Evolutionary conservation across 169 alveolate species (phyloP), one percentile per base, ranked within the genome.

Genomic region (Babesia sp.): DNA sequence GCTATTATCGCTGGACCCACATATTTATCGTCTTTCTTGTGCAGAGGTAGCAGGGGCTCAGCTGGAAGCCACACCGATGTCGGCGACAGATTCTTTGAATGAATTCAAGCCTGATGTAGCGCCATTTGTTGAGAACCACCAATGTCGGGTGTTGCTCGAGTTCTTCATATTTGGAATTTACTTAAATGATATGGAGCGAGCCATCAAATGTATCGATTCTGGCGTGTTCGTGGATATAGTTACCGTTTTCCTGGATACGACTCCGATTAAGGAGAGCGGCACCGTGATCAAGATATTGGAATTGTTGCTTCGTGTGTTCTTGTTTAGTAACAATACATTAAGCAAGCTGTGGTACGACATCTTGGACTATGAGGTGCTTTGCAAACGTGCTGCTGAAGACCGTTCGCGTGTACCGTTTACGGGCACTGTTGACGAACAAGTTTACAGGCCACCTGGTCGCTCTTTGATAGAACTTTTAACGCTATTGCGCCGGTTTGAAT

Each of bases 311-410:
- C 5, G 24, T 1, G 29, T 12, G 26, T 56, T 78, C 48, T 68
- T 78, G 41, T 58, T 41, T 16, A 54, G 50, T 22, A 46, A 70
- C 20, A 71, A 66, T 26, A 24, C 55, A 12, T n/a, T 78, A 29
- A 46, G 70, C 45, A 58, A 68, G 74, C n/a, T 33, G 11, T 78
- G 86, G 86, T 78, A 68, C 42, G 64, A 57, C 50, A 22, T 78
- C 31, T 5, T 78, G 54, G 72, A 78, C 42, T 68, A 68, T 28
- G 86, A 78, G 57, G 44, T 64, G 20, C 46, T 18, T 22, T 68
- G 86, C 68, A 78, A 78, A 24, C 80, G 63, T 7, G 37, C 20
- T 18, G 42, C 58, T 39, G 86, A 68, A 41, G 81, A 64, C 46
- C 41, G 34, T 39, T 45, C 81, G 18, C 71, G 86, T 26, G 8